Evolutionary conservation across 345 rosid species (phyloP).

Genomic region (Geranium brycei): DNA sequence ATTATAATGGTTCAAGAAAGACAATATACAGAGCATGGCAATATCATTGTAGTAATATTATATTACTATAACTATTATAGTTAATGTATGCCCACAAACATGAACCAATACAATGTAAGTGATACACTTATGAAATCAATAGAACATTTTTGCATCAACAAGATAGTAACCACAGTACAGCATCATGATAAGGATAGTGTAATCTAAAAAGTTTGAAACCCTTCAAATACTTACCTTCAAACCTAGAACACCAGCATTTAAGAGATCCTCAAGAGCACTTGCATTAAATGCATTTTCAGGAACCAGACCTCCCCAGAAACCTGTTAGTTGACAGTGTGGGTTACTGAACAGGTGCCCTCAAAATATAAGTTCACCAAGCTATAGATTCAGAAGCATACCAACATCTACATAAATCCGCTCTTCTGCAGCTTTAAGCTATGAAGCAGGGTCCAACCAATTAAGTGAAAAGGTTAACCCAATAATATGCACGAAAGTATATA

Average conservation of each 20-base stretch:
- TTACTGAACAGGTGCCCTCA: conserved; percentile 1
- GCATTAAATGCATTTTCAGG: conserved; percentile 82
- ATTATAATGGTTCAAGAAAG: background rate
- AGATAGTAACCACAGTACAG: too few relatives aligned
- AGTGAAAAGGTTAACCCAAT: conserved; percentile 1
- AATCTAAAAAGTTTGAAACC: background rate
- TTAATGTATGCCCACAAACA: background rate
- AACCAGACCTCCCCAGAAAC: conserved; percentile 97
- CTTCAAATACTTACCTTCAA: conserved; percentile 48
- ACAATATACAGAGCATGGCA: background rate
- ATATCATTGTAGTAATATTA: background rate
- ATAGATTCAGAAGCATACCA: conserved; percentile 37
- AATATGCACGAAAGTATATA: conserved; percentile 5
- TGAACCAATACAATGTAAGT: background rate
- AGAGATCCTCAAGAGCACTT: conserved; percentile 54
- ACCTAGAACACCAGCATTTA: conserved; percentile 82
- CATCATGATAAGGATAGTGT: background rate
- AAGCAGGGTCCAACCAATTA: conserved; percentile 10
- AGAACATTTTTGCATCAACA: background rate
- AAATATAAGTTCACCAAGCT: conserved; percentile 9
- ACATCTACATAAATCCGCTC: conserved; percentile 70
- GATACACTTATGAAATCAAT: background rate
- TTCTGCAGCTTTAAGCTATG: conserved; percentile 62
- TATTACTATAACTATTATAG: background rate
- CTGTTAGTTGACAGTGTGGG: conserved; percentile 20